Conservation (phyloP, 306 rosid species). For the Malus orientalis region DNA sequence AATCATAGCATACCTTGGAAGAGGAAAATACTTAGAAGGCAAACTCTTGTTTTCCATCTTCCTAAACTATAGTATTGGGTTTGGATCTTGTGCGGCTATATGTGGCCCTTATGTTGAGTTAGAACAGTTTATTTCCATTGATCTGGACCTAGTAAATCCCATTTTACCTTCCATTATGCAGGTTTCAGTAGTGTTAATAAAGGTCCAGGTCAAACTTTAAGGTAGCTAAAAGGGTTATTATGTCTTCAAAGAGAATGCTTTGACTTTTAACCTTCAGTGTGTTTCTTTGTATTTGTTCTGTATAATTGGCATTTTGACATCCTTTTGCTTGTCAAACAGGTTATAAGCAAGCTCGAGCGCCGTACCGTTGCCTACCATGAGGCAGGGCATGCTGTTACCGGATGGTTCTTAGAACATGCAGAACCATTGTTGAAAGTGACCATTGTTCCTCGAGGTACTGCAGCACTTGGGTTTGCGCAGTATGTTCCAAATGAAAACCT, state of each 20-base stretch:
- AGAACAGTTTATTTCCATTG: background rate
- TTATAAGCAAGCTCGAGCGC: slow-evolving; percentile 83
- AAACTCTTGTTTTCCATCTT: background rate
- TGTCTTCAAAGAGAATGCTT: background rate
- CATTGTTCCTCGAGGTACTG: slow-evolving; percentile 94
- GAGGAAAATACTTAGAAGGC: background rate
- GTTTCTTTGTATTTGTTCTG: background rate
- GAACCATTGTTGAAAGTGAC: slow-evolving; percentile 89
- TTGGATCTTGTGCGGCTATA: background rate
- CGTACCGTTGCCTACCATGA: slow-evolving; percentile 96
- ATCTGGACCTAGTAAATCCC: background rate
- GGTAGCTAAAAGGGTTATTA: background rate
- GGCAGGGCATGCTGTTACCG: slow-evolving; percentile 92
- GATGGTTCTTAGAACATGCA: slow-evolving; percentile 90
- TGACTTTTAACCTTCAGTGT: background rate
- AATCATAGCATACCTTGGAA: background rate
- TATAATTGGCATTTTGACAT: slow-evolving; percentile 7
- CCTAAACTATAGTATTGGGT: background rate
- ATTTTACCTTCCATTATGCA: background rate
- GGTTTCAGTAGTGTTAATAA: background rate
- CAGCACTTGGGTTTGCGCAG: slow-evolving; percentile 96
- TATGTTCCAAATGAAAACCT: slow-evolving; percentile 91
- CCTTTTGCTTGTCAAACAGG: slow-evolving; percentile 39
- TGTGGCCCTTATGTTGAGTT: background rate
- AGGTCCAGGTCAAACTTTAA: background rate